phyloP scores from a whole-genome alignment of 768 basidiomycete species.

The Phylloporus rhodoxanthus region DNA sequence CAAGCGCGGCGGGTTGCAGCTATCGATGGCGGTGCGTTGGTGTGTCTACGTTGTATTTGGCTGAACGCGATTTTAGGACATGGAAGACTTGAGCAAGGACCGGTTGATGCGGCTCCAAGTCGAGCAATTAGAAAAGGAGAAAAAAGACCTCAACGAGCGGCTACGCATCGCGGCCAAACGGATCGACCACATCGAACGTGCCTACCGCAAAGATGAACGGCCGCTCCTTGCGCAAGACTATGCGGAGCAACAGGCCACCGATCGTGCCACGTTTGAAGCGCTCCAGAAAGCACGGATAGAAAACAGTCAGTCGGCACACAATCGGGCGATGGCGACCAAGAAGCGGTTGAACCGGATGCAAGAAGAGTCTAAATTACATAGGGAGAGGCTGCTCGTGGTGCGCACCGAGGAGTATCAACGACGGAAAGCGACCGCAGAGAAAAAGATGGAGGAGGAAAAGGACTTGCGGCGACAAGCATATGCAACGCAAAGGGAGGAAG shows the following conservation, averaged over 20 bases:
- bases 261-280: conserved; percentile 62
- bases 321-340: conserved; percentile 70
- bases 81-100: conserved; percentile 81
- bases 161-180: conserved; percentile 82
- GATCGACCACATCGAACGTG: conserved; percentile 92
- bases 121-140: conserved; percentile 94
- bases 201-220: conserved; percentile 88
- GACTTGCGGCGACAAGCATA: conserved; percentile 55
- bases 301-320: conserved; percentile 49
- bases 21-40: conserved; percentile 60
- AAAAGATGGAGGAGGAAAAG: conserved; percentile 83
- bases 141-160: conserved; percentile 76
- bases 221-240: conserved; percentile 85
- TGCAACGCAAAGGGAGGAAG: conserved; percentile 53
- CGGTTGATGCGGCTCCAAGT: conserved; percentile 86
- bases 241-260: conserved; percentile 72
- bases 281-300: conserved; percentile 56
- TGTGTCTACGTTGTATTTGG: background rate
- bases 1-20: conserved; percentile 68
- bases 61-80: conserved; percentile 42
- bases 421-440: conserved; percentile 44
- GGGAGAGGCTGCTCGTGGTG: conserved; percentile 48
- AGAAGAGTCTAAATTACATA: conserved; percentile 56
- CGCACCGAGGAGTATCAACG: conserved; percentile 62
- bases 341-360: conserved; percentile 65